Evolutionary conservation across 169 alveolate species (phyloP), one percentile per base, ranked within the genome.

Genomic region (Plasmodium billcollinsi): DNA sequence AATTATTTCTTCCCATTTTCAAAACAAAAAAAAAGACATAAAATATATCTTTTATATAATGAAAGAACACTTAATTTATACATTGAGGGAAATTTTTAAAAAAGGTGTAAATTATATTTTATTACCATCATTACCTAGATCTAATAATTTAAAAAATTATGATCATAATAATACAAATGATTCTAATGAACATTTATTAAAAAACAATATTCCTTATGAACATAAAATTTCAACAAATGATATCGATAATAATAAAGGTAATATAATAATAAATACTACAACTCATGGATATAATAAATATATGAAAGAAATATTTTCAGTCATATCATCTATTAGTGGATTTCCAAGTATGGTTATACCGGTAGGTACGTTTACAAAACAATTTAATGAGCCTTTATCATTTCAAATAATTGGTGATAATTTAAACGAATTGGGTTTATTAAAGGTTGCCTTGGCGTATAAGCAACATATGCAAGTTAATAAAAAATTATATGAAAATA

Each of bases 371-470:
- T 78, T 78, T 52, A 78, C 89, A 14, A 47, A 67, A 52, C 24
- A 66, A n/a, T 78, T 58, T 0, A 78, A 78, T 52, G 89, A 78
- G 15, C 89, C 89, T 2, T 45, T 43, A 5, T 78, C 89, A 12
- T 78, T 78, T 66, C 89, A 78, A 18, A 12, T 78, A 33, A 11
- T 78, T 20, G 29, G 61, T 39, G 12, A 21, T 9, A 78, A 54
- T 7, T 50, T 78, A 56, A 65, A 78, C 54, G 89, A 78, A 6
- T 33, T 45, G 7, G 89, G 76, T 0, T 56, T 78, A 45, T 45
- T 78, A 29, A 63, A 66, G 15, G 76, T 78, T 49, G 89, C 89
- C 78, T 78, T 78, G 54, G 89, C 69, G 1, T 78, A 78, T 47
- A 78, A 78, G 89, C 66, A 58, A 3, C 52, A 50, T 20, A 15